phyloP scores from a whole-genome alignment of 2,329 filamentous ascomycete species.

The Colletotrichum horii region DNA sequence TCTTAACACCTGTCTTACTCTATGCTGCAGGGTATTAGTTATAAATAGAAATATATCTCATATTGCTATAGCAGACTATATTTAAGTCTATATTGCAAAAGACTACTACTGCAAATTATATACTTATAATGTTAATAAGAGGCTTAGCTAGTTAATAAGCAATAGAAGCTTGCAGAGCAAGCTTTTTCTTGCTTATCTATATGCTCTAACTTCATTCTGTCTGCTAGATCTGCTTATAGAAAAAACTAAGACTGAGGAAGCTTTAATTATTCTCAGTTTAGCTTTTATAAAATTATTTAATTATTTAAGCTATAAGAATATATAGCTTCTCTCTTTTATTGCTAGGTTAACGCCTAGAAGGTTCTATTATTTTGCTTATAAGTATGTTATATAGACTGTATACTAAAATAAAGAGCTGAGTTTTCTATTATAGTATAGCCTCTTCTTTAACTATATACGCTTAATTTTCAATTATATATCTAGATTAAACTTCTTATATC shows the following conservation, averaged over 20 bases:
- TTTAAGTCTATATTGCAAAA: slow-evolving; percentile 38
- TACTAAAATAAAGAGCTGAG: slow-evolving; percentile 44
- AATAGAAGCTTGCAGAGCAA: slow-evolving; percentile 58
- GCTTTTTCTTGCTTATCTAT: slow-evolving; percentile 55
- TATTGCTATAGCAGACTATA: slow-evolving; percentile 30
- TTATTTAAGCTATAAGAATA: slow-evolving; percentile 33
- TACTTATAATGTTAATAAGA: slow-evolving; percentile 51
- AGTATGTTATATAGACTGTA: slow-evolving; percentile 51
- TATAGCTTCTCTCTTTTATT: slow-evolving; percentile 40
- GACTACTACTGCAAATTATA: slow-evolving; percentile 33
- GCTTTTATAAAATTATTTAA: slow-evolving; percentile 54
- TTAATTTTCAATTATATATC: slow-evolving; percentile 36
- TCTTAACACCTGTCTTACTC: no score
- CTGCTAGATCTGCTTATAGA: slow-evolving; percentile 53
- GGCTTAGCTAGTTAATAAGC: slow-evolving; percentile 54
- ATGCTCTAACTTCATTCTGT: slow-evolving; percentile 58
- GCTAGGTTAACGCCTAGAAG: slow-evolving; percentile 46
- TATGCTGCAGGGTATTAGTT: slow-evolving; percentile 35
- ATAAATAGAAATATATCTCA: slow-evolving; percentile 1
- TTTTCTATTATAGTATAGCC: slow-evolving; percentile 48
- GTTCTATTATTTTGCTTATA: slow-evolving; percentile 46
- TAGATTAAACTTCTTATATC: neutral
- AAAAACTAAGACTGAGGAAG: slow-evolving; percentile 59
- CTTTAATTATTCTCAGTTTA: slow-evolving; percentile 52
- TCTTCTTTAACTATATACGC: slow-evolving; percentile 39